phyloP scores from a whole-genome alignment of 345 rosid genomes.

The Heritiera littoralis region DNA sequence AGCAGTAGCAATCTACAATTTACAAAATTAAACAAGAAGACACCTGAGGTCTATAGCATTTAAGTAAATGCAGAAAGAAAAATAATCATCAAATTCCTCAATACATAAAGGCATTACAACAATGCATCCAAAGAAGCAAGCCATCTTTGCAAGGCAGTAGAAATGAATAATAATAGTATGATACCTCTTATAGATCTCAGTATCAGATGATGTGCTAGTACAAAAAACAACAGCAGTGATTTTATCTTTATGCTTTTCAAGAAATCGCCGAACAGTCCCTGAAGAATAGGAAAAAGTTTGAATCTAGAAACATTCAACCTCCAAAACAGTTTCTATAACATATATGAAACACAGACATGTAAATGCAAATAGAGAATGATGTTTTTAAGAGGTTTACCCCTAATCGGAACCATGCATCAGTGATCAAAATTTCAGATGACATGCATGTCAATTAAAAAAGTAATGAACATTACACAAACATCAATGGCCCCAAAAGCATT shows the following conservation, averaged over 20 bases:
- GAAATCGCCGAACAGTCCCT: conserved; percentile 95
- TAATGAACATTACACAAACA: not conserved
- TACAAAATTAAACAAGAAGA: conserved; percentile 22
- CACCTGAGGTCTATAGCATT: not conserved
- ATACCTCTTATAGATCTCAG: conserved; percentile 94
- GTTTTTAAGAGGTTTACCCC: not conserved
- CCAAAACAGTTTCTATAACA: conserved; percentile 16
- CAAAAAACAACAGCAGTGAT: conserved; percentile 91
- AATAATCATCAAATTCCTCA: conserved; percentile 10
- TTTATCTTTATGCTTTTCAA: conserved; percentile 89
- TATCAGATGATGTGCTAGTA: conserved; percentile 75
- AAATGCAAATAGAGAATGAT: not conserved
- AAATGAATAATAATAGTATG: conserved; percentile 7
- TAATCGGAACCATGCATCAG: not conserved
- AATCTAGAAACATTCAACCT: not conserved
- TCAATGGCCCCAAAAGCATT: conserved; percentile 1
- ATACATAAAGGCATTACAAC: conserved; percentile 2
- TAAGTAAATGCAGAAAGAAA: not conserved
- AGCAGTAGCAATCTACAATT: conserved; percentile 82
- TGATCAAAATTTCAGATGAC: not conserved
- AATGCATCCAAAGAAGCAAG: conserved; percentile 18
- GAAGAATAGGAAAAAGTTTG: conserved; percentile 34
- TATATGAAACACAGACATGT: not conserved
- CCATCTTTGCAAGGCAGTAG: conserved; percentile 5
- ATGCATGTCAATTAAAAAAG: not conserved